Evolutionary conservation across 352 stramenopile genomes (phyloP), one percentile per base, ranked within the genome.

Genomic region (Phytophthora litchii): DNA sequence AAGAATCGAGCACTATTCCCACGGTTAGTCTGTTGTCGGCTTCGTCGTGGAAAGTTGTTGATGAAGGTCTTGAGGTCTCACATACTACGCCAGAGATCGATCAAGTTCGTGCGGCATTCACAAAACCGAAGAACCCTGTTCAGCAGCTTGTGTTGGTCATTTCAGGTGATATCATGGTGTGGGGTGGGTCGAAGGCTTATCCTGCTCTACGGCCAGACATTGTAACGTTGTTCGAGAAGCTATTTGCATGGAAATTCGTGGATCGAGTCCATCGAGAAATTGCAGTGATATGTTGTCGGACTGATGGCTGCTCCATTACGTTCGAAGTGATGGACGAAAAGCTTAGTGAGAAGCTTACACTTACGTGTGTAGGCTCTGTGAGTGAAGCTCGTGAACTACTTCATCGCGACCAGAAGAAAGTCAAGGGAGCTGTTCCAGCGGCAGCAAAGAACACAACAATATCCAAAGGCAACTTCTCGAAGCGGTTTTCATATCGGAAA

Each of bases 391-490:
- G 53, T 16, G 66, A 70, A 10, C 37, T 74, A 32, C 19, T 62
- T 21, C 60, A 27, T 70, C 67, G 34, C 25, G 61, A 54, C 11
- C 41, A 31, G 17, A 77, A 67, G 20, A 70, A 45, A 66, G 17
- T 21, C 1, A 71, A 70, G 14, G 40, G 21, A 13, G 43, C 52
- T 14, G 4, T 7, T 17, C 23, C 58, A 17, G 7, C 16, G 31
- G 12, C 16, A 57, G 35, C 19, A 16, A 54, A 43, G 20, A 42
- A 23, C 40, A 45, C 40, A 46, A 8, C 52, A 48, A 54, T 60
- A 49, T 36, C 77, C 7, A 88, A 80, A 51, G 83, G 83, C 0
- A 55, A 82, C 42, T 89, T 93, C 40, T 91, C 84, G 10, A 91
- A 91, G 35, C 70, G 84, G 9, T 93, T 88, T 59, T 80, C 76